Evolutionary conservation across 2,329 filamentous ascomycete species (phyloP), one percentile per base, ranked within the genome.

Genomic region (Trichoderma sp.): DNA sequence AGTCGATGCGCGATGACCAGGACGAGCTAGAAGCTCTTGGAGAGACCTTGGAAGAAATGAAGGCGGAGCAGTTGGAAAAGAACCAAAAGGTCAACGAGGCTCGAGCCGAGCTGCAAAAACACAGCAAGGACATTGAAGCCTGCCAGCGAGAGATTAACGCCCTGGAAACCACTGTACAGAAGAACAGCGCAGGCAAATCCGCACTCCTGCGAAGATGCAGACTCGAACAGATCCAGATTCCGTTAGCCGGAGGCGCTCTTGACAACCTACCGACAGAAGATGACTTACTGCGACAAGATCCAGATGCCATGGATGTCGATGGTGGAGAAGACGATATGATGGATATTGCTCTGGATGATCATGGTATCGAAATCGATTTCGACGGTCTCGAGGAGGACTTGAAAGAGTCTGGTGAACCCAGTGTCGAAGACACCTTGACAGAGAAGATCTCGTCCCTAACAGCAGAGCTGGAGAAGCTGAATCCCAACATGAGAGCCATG

Each of bases 401-500:
- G 36, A 93, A 93, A 82, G 87, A 95, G 90, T 88, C 91, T 73
- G 87, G 90, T 67, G 91, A 92, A 70, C 86, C 91, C 20, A 89
- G 90, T 73, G 83, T 92, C 28, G 95, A 98, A 78, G 89, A 93
- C 59, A 87, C 88, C 71, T 86, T 99, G 2, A 88, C 92, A 68
- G 93, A 97, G 68, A 91, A 90, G 77, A 94, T 99, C 74, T 85
- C 88, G 23, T 87, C 87, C 32, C 86, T 99, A 11, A 90, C 91
- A 58, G 85, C 87, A 36, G 93, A 97, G 76, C 88, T 99, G 23
- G 94, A 97, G 79, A 97, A 97, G 82, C 91, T 98, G 81, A 95
- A 96, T 73, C 96, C 96, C 30, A 98, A 99, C 81, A 97, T 97
- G 90, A 93, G 95, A 76, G 96, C 95, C 9, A 94, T 95, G 81